Percentiles rank a stretch among this genome's conserved stretches.
phyloP scores from a whole-genome alignment of 179 eudicot genomes.

The Beta corolliflora region DNA sequence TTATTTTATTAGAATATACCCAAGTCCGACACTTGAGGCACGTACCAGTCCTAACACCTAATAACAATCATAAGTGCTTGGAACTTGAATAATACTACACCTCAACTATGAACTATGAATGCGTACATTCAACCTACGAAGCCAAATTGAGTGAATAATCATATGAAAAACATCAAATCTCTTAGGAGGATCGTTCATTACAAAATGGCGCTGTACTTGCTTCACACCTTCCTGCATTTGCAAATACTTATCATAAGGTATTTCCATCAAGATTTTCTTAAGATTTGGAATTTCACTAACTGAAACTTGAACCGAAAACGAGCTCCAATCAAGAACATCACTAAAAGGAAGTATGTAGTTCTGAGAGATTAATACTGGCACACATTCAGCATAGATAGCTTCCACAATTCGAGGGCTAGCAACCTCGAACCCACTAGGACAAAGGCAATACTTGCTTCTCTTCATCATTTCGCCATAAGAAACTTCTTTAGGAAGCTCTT shows the following conservation, averaged over 20 bases:
- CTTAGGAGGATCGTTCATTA: slow-evolving; percentile 56
- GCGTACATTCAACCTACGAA: slow-evolving; percentile 55
- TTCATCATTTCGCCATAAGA: slow-evolving; percentile 53
- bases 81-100: background rate
- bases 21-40: too few relatives aligned
- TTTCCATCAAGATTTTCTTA: slow-evolving; percentile 51
- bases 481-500: slow-evolving; percentile 45
- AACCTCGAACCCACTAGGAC: slow-evolving; percentile 74
- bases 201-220: slow-evolving; percentile 59
- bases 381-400: slow-evolving; percentile 62
- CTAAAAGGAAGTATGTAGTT: slow-evolving; percentile 57
- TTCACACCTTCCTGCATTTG: slow-evolving; percentile 49
- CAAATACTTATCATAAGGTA: slow-evolving; percentile 46
- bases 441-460: slow-evolving; percentile 57
- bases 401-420: slow-evolving; percentile 75
- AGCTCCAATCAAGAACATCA: slow-evolving; percentile 63
- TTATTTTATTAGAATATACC: too few relatives aligned
- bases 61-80: background rate
- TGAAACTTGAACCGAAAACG: slow-evolving; percentile 51
- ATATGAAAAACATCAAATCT: slow-evolving; percentile 67
- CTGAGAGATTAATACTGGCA: slow-evolving; percentile 67
- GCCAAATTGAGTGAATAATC: slow-evolving; percentile 70
- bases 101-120: slow-evolving; percentile 15
- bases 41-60: background rate
- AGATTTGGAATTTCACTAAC: slow-evolving; percentile 55